phyloP scores from a whole-genome alignment of 2,329 filamentous ascomycete genomes.

The Macroventuria anomochaeta region DNA sequence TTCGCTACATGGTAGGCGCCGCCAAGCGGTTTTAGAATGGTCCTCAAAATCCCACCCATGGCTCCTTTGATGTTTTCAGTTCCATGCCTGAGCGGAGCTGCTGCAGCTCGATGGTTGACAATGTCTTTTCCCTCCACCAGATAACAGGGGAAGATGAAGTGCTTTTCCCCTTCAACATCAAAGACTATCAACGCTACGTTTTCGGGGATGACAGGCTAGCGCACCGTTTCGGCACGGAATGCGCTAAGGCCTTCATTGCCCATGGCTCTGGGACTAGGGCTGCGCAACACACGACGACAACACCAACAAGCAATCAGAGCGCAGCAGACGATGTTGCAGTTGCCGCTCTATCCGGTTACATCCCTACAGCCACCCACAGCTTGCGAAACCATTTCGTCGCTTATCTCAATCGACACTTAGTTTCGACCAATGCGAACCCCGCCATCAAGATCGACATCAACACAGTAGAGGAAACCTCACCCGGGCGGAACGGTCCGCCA shows the following conservation, averaged over 20 bases:
- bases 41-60: conserved; percentile 26
- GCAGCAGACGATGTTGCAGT: conserved; percentile 25
- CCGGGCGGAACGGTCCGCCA: conserved; percentile 18
- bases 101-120: conserved; percentile 26
- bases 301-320: conserved; percentile 22
- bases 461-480: conserved; percentile 1
- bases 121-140: conserved; percentile 31
- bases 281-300: conserved; percentile 12
- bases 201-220: conserved; percentile 36
- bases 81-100: conserved; percentile 15
- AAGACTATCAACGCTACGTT: conserved; percentile 34
- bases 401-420: conserved; percentile 32
- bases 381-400: conserved; percentile 33
- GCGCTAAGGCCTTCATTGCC: conserved; percentile 34
- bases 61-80: conserved; percentile 6
- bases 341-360: conserved; percentile 33
- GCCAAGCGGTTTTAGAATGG: conserved; percentile 18
- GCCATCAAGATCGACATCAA: conserved; percentile 30
- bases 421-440: conserved; percentile 24
- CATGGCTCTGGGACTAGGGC: conserved; percentile 14
- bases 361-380: conserved; percentile 31
- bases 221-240: conserved; percentile 33
- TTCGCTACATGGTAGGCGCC: conserved; percentile 18
- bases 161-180: conserved; percentile 29
- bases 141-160: conserved; percentile 20